Conservation (phyloP, 169 alveolate genomes). For the Plasmodium chabaudi region DNA sequence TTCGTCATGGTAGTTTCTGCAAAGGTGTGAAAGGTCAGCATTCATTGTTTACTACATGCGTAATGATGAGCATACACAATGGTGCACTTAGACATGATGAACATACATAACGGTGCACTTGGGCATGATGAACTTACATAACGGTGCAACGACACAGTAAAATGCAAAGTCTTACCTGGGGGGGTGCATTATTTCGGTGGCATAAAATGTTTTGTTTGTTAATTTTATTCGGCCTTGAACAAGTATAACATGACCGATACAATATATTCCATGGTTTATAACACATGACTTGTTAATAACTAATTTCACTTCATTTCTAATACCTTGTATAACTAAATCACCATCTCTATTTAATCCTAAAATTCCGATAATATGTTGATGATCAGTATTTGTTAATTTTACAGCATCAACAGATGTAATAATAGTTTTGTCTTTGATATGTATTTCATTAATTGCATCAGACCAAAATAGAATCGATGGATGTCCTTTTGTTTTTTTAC, state of each 20-base stretch:
- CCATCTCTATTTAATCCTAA: slow-evolving; percentile 82
- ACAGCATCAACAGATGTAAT: slow-evolving; percentile 81
- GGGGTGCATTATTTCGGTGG: slow-evolving; percentile 81
- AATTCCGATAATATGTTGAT: slow-evolving; percentile 80
- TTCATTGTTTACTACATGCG: neutral
- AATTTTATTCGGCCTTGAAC: slow-evolving; percentile 75
- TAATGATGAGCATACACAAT: neutral
- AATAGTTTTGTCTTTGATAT: slow-evolving; percentile 36
- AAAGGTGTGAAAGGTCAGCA: neutral
- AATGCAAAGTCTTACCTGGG: slow-evolving; percentile 61
- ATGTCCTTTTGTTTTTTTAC: slow-evolving; percentile 56
- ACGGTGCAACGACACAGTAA: too few relatives aligned
- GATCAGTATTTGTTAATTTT: slow-evolving; percentile 75
- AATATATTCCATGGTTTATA: slow-evolving; percentile 80
- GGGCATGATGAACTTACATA: too few relatives aligned
- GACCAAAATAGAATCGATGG: slow-evolving; percentile 72
- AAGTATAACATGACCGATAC: slow-evolving; percentile 80
- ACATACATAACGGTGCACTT: too few relatives aligned
- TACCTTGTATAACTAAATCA: slow-evolving; percentile 81
- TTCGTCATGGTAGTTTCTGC: slow-evolving; percentile 57
- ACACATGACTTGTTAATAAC: slow-evolving; percentile 60
- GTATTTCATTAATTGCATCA: slow-evolving; percentile 59
- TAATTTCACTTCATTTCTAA: slow-evolving; percentile 76
- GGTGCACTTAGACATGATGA: too few relatives aligned
- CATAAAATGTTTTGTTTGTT: slow-evolving; percentile 76